phyloP scores from a whole-genome alignment of 2,329 filamentous ascomycete genomes.

The Colletotrichum tofieldiae region DNA sequence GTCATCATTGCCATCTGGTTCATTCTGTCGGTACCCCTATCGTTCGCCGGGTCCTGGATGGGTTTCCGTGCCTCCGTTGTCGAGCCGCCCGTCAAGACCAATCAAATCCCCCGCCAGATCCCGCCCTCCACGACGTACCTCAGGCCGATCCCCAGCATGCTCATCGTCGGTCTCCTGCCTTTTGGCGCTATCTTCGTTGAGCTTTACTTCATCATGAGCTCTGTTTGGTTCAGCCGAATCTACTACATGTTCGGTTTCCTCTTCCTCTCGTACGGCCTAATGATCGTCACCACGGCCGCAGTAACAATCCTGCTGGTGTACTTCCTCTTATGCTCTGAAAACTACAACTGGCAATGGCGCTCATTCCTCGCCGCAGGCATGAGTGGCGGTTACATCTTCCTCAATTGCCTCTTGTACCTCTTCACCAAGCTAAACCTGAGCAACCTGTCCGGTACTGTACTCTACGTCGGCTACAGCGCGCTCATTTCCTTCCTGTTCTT shows the following conservation, averaged over 20 bases:
- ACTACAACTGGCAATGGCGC: conserved; percentile 99
- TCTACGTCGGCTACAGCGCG: conserved; percentile 94
- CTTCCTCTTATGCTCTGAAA: conserved; percentile 94
- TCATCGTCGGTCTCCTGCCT: conserved; percentile 91
- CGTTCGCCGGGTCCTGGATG: conserved; percentile 91
- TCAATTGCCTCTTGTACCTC: conserved; percentile 93
- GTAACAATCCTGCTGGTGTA: conserved; percentile 96
- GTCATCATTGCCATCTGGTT: conserved; percentile 97
- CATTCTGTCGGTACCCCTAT: conserved; percentile 93
- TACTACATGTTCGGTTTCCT: conserved; percentile 99
- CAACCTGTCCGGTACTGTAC: conserved; percentile 86
- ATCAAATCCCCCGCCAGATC: conserved; percentile 98
- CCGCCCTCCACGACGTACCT: conserved; percentile 88
- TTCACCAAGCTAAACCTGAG: conserved; percentile 88
- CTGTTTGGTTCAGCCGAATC: conserved; percentile 98
- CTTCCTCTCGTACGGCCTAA: conserved; percentile 96
- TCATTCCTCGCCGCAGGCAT: conserved; percentile 93
- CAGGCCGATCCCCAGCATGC: conserved; percentile 88
- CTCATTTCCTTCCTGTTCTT: conserved; percentile 94
- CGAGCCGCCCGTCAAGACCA: conserved; percentile 89
- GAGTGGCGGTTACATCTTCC: conserved; percentile 91
- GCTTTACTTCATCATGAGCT: conserved; percentile 99
- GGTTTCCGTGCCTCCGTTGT: conserved; percentile 85
- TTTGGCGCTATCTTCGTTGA: conserved; percentile 99
- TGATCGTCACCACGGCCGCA: conserved; percentile 95